Evolutionary conservation across 2,329 filamentous ascomycete genomes (phyloP), one percentile per base, ranked within the genome.

Genomic region (Nothomitra cinnamomea): DNA sequence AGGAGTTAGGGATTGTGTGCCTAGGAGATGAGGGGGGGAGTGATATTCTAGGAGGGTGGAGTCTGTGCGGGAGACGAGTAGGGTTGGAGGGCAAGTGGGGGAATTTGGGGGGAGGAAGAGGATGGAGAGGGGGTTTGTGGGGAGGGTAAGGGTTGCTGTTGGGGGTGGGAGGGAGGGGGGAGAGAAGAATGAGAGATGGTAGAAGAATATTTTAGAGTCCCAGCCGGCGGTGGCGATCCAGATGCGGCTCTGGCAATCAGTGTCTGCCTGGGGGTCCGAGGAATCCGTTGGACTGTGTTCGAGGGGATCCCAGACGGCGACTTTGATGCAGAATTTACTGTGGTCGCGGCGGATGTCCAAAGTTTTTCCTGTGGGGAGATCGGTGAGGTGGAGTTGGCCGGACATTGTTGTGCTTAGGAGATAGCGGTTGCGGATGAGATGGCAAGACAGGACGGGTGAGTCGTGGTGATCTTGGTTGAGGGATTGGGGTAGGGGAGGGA

Each of bases 1-100:
- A 1, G 78, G 78, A 7, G 78, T 76, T 2, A 82, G 69, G 57
- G 80, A 80, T 58, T 82, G 78, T 55, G 69, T 70, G 22, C 77
- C 77, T n/a, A n/a, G n/a, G n/a, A 2, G 78, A 8, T 24, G 36
- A 38, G 61, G 60, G 2, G 70, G 56, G 1, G 63, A 61, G 60
- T 80, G 79, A 63, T 76, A 82, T 58, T 77, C 73, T 21, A 82
- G 65, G 59, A 72, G 73, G 1, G 74, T 78, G 2, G 77, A 80
- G 60, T 81, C 78, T 54, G 74, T 70, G 41, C 77, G 67, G 21
- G 75, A 74, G 24, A 77, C 62, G 15, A 81, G 60, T 2, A 82
- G 68, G 8, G 78, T 63, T 0, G 74, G 68, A 2, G 73, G 68
- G 54, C 78, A 70, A 5, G 38, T 5, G 7, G 61, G 65, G 2